A percentile compares a stretch with the other conserved stretches of the same genome.
Evolutionary conservation across 257 asterid species (phyloP).

Genomic region (Avicennia marina): DNA sequence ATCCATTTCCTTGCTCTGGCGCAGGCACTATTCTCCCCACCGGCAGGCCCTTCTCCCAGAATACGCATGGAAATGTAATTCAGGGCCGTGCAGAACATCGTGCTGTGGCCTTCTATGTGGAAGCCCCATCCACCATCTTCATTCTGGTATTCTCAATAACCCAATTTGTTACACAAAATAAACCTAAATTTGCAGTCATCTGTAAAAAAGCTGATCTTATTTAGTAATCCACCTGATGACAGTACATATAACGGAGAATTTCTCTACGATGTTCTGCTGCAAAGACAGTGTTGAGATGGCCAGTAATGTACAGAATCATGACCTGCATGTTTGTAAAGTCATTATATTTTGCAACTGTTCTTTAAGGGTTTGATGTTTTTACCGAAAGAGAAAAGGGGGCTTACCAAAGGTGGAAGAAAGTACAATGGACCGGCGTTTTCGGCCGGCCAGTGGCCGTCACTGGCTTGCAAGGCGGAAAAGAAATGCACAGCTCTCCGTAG

Average conservation of each 20-base stretch:
- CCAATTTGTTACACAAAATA: too few species aligned
- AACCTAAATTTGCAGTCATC: too few species aligned
- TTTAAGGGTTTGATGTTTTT: too few species aligned
- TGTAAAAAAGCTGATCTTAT: too few species aligned
- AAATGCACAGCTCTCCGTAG: conserved; percentile 35
- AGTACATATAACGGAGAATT: conserved; percentile 25
- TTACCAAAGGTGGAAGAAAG: conserved; percentile 49
- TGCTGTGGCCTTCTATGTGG: conserved; percentile 75
- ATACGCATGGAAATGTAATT: conserved; percentile 69
- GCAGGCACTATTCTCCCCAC: conserved; percentile 49
- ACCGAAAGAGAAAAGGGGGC: too few species aligned
- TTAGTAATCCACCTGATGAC: too few species aligned
- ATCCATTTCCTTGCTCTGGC: conserved; percentile 72
- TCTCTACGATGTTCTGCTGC: conserved; percentile 21
- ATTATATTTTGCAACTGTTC: too few species aligned
- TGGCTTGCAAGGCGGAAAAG: conserved; percentile 48
- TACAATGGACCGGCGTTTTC: conserved; percentile 50
- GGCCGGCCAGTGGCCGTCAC: conserved; percentile 58
- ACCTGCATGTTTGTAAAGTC: too few species aligned
- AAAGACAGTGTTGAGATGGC: conserved; percentile 20
- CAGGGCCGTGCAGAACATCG: conserved; percentile 66
- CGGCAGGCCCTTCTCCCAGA: conserved; percentile 59
- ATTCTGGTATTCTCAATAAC: conserved; percentile 48
- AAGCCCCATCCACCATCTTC: conserved; percentile 89
- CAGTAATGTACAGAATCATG: conserved; percentile 20